A percentile compares a stretch with the other conserved stretches of the same genome.
Conservation (phyloP, 305 asterid genomes). For the Fraxinus sp. region DNA sequence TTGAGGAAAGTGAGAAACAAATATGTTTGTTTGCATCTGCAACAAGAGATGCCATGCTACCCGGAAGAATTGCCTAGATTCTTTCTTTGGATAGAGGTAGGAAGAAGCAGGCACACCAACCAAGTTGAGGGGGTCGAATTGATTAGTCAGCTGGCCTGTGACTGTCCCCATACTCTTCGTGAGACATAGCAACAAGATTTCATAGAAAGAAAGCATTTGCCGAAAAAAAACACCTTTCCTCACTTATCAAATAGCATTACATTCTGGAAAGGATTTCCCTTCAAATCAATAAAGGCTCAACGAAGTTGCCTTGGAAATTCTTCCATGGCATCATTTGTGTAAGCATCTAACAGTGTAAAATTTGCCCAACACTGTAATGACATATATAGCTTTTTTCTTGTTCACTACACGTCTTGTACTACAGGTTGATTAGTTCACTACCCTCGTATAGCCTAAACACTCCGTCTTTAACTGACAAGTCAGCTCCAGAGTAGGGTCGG, state of each 20-base stretch:
- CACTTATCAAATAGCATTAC: too few species aligned
- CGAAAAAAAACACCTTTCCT: slow-evolving; percentile 14
- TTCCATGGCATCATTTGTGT: slow-evolving; percentile 48
- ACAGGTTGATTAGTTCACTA: not conserved
- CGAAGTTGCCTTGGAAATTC: slow-evolving; percentile 84
- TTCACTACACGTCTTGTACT: not conserved
- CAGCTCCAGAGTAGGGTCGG: not conserved
- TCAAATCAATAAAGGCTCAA: slow-evolving; percentile 37
- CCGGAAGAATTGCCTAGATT: too few species aligned
- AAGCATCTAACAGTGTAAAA: not conserved
- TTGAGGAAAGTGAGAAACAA: slow-evolving; percentile 54
- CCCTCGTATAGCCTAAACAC: not conserved
- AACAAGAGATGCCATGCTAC: slow-evolving; percentile 58
- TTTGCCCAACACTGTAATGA: not conserved
- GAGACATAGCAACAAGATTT: too few species aligned
- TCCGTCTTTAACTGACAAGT: not conserved
- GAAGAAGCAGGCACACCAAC: too few species aligned
- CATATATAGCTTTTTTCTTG: not conserved
- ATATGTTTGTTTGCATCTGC: slow-evolving; percentile 65
- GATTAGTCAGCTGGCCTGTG: slow-evolving; percentile 62
- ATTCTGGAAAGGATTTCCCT: too few species aligned
- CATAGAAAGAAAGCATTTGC: slow-evolving; percentile 33
- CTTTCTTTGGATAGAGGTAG: too few species aligned
- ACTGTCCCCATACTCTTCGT: slow-evolving; percentile 35
- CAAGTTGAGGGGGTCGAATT: too few species aligned